phyloP scores from a whole-genome alignment of 495 filamentous ascomycete species.

The Penicillium robsamsonii region DNA sequence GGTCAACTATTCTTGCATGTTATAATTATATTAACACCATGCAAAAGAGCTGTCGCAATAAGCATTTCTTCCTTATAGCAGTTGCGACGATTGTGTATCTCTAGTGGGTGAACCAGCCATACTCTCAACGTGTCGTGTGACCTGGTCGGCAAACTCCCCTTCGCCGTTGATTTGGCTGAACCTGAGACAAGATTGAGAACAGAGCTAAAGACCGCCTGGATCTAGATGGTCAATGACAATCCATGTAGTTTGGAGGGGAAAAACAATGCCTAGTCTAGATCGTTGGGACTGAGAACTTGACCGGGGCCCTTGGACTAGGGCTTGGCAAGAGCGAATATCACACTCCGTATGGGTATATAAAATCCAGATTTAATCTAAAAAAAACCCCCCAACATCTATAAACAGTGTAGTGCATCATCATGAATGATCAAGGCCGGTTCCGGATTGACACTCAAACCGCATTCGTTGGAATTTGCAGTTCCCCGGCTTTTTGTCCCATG shows the following conservation, averaged over 20 bases:
- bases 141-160: constrained; percentile 1
- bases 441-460: constrained; percentile 16
- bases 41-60: not conserved
- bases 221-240: not conserved
- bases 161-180: constrained; percentile 20
- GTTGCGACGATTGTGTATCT: not conserved
- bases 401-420: constrained; percentile 5
- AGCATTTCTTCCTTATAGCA: not conserved
- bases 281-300: not conserved
- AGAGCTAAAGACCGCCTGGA: constrained; percentile 29
- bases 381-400: not conserved
- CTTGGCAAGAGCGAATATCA: not conserved
- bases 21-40: not conserved
- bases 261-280: too few relatives aligned
- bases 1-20: too few relatives aligned
- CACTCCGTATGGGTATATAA: not conserved
- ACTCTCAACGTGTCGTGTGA: constrained; percentile 8
- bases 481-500: constrained; percentile 31
- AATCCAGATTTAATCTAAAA: too few relatives aligned
- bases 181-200: constrained; percentile 50
- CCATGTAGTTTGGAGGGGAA: not conserved
- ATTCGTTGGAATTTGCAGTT: constrained; percentile 20
- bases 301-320: too few relatives aligned
- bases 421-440: constrained; percentile 7
- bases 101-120: constrained; percentile 3